Evolutionary conservation across 805 yeast genomes (phyloP).

Genomic region (Lipomyces starkeyi): DNA sequence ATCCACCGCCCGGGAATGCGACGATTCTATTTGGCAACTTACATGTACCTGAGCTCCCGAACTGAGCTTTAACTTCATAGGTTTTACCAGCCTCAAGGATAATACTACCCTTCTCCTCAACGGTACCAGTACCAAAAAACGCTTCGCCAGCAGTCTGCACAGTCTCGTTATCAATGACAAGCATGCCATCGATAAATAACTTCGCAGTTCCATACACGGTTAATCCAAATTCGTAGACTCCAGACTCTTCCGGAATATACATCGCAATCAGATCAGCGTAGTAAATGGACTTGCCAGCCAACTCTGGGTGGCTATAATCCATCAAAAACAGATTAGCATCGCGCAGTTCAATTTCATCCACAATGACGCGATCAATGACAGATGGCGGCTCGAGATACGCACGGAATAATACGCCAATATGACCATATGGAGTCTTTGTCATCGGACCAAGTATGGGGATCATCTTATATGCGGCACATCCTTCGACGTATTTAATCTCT

Average conservation of each 20-base stretch:
- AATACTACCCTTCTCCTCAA: conserved; percentile 54
- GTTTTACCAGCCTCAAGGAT: conserved; percentile 52
- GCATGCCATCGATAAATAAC: conserved; percentile 57
- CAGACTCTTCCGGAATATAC: conserved; percentile 56
- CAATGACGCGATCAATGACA: conserved; percentile 7
- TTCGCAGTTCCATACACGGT: conserved; percentile 61
- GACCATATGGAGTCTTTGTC: conserved; percentile 3
- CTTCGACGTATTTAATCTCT: conserved; percentile 52
- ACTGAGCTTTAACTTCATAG: conserved; percentile 57
- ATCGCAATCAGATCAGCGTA: conserved; percentile 55
- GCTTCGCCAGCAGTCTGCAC: conserved; percentile 56
- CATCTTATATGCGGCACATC: conserved; percentile 32
- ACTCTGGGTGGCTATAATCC: conserved; percentile 22
- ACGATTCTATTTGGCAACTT: conserved; percentile 11
- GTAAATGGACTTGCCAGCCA: conserved; percentile 38
- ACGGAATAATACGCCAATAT: conserved; percentile 1
- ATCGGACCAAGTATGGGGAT: conserved; percentile 2
- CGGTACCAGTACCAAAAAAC: conserved; percentile 62
- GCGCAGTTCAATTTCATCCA: conserved; percentile 15
- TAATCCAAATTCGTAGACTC: conserved; percentile 59
- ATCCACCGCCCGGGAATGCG: conserved; percentile 13
- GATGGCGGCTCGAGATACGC: conserved; percentile 8
- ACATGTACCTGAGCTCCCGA: conserved; percentile 57
- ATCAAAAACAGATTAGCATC: conserved; percentile 15
- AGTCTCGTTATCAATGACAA: conserved; percentile 63